Evolutionary conservation across 306 rosid species (phyloP), one percentile per base, ranked within the genome.

Genomic region (Cicer pinnatifidum): DNA sequence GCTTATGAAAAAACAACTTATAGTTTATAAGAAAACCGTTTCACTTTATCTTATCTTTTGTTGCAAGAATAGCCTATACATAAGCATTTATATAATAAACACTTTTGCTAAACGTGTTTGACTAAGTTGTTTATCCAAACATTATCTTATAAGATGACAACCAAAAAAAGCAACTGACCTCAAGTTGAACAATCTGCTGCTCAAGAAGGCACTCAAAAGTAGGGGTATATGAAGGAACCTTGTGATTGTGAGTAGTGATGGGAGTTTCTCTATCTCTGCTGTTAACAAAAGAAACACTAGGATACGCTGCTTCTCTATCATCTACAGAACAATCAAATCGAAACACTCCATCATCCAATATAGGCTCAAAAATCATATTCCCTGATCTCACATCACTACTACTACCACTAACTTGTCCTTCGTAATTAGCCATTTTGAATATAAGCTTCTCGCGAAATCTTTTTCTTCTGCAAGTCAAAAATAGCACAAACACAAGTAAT

Each of bases 311-410:
- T 65, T 68, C 78, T 82, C 90, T 86, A 84, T 82, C 92, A 78
- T 77, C 60, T 43, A 77, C 73, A 68, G 96, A 89, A 85, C 97
- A 93, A 79, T 93, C 97, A 78, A 89, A 93, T 74, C 98, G 89
- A 67, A 89, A 93, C 48, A 93, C 86, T 52, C 96, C 92, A 38
- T 89, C 93, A 77, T 84, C 92, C 80, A 93, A 48, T 50, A 93
- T 86, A 73, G 96, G 90, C 77, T 84, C 85, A 63, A 63, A 90
- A 75, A 84, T 88, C 98, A 90, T 93, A 72, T 72, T 78, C 73
- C 96, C 89, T 5, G 85, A 78, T 67, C 81, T 78, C 56, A 54
- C 89, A 72, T 81, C 84, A 61, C 75, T 11, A 67, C 77, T n/a
- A 54, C 78, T 81, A 28, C 80, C 7, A 17, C 82, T 44, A 17